Base-by-base conservation (phyloP, 345 rosid genomes). In the Salix koriyanagi region DNA sequence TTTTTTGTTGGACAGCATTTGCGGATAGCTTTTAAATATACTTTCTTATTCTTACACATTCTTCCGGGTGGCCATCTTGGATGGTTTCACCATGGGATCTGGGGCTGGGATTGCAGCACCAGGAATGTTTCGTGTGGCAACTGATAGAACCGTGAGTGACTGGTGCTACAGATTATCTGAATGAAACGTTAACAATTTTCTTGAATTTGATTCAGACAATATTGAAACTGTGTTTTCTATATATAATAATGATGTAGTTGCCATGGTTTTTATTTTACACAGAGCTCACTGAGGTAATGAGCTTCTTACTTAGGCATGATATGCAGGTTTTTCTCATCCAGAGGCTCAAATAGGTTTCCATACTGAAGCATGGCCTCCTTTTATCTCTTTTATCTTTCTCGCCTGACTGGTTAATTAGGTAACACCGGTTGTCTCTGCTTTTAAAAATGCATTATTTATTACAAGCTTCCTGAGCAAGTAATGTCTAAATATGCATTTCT, bases 351-450 rank as follows among this genome's bases (percentile, higher is more conserved):
- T 92, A 77, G 95, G 99, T 23, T 96, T 93, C 83, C 95, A 93
- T 85, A 98, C 91, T 42, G 97, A 91, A 83, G 93, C 95, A 18
- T 95, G 75, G 97, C 98, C 77, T 89, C 99, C 15, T 91, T 87
- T 78, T 89, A 96, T 83, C 97, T 93, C 77, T 89, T 32, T 78
- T 89, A 96, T 83, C 97, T 93, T 79, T 89, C 99, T 79, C 87
- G 85, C 70, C 90, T 96, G 23, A 97, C 98, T 81, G 97, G 97
- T 80, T 90, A 89, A 84, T 83, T 92, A 81, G 93, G 98, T 92
- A 83, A 70, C 39, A 14, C 19, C 18, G 15, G n/a, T 37, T 69
- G 67, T 60, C 26, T 61, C 37, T 52, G 46, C 32, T 52, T 71
- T 82, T 61, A 23, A 56, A 58, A 4, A 6, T 39, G 58, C 42